Percentiles rank a stretch among this genome's conserved stretches.
Conservation (phyloP, 2,329 filamentous ascomycete genomes). For the Simplicillium sp. region DNA sequence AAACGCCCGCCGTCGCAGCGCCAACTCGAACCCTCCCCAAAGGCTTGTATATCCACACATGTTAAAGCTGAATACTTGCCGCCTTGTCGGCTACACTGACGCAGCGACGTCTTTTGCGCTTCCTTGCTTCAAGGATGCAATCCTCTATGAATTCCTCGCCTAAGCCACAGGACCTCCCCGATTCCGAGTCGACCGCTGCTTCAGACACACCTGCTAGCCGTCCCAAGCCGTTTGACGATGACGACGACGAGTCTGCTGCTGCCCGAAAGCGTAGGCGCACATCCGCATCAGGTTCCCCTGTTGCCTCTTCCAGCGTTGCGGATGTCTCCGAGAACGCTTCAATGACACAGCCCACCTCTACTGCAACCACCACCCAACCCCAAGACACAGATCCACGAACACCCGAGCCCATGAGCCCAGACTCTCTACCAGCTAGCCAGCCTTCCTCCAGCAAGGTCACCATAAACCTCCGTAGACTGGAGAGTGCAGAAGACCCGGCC, state of each 20-base stretch:
- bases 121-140: neutral
- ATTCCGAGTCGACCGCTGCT: constrained; percentile 44
- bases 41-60: constrained; percentile 33
- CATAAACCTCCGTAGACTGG: constrained; percentile 45
- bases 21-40: neutral
- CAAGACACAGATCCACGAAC: neutral
- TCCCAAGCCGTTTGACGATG: constrained; percentile 55
- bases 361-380: neutral
- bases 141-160: constrained; percentile 40
- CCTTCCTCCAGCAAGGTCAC: constrained; percentile 49
- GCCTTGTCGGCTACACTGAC: constrained; percentile 44
- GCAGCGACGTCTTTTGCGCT: constrained; percentile 39
- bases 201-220: constrained; percentile 54
- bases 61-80: constrained; percentile 37
- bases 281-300: constrained; percentile 40
- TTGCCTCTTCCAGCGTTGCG: neutral
- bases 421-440: constrained; percentile 7
- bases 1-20: constrained; percentile 9
- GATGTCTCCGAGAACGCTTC: neutral
- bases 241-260: constrained; percentile 29
- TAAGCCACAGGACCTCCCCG: constrained; percentile 39
- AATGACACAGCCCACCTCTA: neutral
- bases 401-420: constrained; percentile 11
- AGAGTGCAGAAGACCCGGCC: constrained; percentile 19
- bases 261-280: constrained; percentile 55